A percentile compares a stretch with the other conserved stretches of the same genome.
phyloP scores from a whole-genome alignment of 2,329 filamentous ascomycete species.

The Coniella lustricola region DNA sequence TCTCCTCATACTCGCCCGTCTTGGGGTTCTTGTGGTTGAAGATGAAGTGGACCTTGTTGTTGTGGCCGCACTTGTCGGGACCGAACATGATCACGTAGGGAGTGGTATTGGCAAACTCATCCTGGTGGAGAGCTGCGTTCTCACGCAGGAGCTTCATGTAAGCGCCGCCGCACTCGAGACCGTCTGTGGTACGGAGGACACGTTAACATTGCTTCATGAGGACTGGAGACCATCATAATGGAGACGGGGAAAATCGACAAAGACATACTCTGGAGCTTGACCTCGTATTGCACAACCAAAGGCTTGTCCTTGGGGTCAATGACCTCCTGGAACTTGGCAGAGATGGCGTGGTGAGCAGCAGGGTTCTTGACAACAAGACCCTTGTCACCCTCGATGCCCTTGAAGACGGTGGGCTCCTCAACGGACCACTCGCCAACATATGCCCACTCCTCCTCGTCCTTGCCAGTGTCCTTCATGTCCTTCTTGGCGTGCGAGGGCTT shows the following conservation, averaged over 20 bases:
- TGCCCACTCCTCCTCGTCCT: conserved; percentile 88
- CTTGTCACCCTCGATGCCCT: conserved; percentile 91
- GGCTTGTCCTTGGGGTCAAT: conserved; percentile 97
- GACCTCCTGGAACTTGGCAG: conserved; percentile 93
- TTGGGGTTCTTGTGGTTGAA: conserved; percentile 99
- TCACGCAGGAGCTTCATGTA: conserved; percentile 99
- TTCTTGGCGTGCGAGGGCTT: conserved; percentile 96
- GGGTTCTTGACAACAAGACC: conserved; percentile 97
- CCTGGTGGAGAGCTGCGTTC: conserved; percentile 91
- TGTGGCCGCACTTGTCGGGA: conserved; percentile 97
- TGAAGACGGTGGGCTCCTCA: conserved; percentile 84
- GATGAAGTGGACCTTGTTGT: conserved; percentile 98
- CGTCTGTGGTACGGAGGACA: conserved; percentile 49
- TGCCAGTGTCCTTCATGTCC: conserved; percentile 64
- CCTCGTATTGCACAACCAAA: conserved; percentile 96
- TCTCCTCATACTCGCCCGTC: conserved; percentile 99
- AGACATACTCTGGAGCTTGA: conserved; percentile 90
- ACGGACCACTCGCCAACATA: conserved; percentile 96
- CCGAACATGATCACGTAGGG: conserved; percentile 99
- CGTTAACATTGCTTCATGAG: background rate
- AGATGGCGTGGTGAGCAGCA: conserved; percentile 98
- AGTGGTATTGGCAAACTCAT: conserved; percentile 95
- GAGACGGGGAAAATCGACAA: background rate
- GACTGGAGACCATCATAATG: too few species aligned
- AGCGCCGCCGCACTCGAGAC: conserved; percentile 94